Evolutionary conservation across 257 asterid genomes (phyloP).

Genomic region (Solanum neorickii): DNA sequence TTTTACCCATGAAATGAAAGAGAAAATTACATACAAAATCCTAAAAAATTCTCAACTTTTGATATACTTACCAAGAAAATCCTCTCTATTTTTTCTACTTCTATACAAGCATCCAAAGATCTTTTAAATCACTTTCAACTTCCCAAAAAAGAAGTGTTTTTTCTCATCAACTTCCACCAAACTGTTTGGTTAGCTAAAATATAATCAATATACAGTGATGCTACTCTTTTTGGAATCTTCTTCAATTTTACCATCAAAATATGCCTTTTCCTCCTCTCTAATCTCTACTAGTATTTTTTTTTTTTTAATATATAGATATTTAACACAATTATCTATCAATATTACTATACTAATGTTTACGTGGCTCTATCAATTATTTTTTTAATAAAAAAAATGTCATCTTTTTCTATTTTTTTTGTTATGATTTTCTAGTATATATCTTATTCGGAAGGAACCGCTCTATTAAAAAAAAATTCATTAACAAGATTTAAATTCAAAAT

Average conservation of each 20-base stretch:
- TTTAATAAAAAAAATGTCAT: too few species aligned
- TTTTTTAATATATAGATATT: too few species aligned
- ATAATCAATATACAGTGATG: background rate
- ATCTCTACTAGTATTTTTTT: background rate
- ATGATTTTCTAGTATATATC: accelerated
- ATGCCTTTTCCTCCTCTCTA: background rate
- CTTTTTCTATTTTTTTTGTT: too few species aligned
- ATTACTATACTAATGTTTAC: background rate
- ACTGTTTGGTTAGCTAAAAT: background rate
- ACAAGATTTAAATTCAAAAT: accelerated
- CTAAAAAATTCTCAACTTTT: background rate
- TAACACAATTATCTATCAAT: background rate
- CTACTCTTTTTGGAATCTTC: background rate
- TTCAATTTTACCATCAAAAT: background rate
- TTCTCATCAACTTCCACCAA: background rate
- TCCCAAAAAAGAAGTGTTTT: slow-evolving; percentile 12
- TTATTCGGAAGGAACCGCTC: accelerated
- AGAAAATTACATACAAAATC: background rate
- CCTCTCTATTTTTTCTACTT: background rate
- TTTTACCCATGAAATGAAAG: background rate
- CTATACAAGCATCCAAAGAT: background rate
- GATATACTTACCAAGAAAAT: slow-evolving; percentile 17
- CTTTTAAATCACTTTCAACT: slow-evolving; percentile 27
- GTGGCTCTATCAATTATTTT: background rate
- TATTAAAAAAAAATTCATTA: too few species aligned